phyloP scores from a whole-genome alignment of 805 yeast species.

The Cyberlindnera xishuangbannaensis region DNA sequence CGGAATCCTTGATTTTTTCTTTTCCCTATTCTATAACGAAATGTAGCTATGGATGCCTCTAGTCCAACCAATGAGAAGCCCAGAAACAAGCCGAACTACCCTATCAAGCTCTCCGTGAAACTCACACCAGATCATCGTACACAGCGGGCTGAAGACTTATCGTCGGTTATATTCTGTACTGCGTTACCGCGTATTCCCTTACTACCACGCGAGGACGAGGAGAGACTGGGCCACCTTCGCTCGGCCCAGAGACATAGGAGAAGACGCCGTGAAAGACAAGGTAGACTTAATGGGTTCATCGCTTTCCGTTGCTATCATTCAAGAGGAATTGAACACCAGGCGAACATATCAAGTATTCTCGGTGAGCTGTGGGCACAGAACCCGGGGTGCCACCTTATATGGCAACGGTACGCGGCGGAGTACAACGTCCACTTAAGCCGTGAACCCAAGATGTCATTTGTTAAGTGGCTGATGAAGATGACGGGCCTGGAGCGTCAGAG shows the following conservation, averaged over 20 bases:
- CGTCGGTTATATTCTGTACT: background rate
- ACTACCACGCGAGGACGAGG: background rate
- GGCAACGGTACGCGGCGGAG: conserved; percentile 28
- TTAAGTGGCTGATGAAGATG: conserved; percentile 9
- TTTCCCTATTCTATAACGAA: too few relatives aligned
- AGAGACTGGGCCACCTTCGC: background rate
- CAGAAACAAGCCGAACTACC: too few relatives aligned
- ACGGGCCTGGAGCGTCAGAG: too few relatives aligned
- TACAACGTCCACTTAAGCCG: conserved; percentile 14
- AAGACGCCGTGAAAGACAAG: conserved; percentile 7
- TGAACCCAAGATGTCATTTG: conserved; percentile 1
- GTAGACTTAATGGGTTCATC: conserved; percentile 27
- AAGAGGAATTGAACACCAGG: conserved; percentile 23
- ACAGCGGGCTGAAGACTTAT: background rate
- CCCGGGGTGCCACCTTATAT: conserved; percentile 19
- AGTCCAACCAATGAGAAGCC: too few relatives aligned
- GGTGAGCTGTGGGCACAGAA: conserved; percentile 27
- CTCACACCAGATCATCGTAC: too few relatives aligned
- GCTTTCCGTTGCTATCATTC: conserved; percentile 29
- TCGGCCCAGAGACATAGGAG: background rate
- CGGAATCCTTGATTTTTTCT: too few relatives aligned
- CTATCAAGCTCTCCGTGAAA: too few relatives aligned
- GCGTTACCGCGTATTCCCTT: background rate
- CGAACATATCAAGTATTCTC: conserved; percentile 23
- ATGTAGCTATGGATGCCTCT: too few relatives aligned